Evolutionary conservation across 2,329 filamentous ascomycete genomes (phyloP).

Genomic region (Alternaria alternata): DNA sequence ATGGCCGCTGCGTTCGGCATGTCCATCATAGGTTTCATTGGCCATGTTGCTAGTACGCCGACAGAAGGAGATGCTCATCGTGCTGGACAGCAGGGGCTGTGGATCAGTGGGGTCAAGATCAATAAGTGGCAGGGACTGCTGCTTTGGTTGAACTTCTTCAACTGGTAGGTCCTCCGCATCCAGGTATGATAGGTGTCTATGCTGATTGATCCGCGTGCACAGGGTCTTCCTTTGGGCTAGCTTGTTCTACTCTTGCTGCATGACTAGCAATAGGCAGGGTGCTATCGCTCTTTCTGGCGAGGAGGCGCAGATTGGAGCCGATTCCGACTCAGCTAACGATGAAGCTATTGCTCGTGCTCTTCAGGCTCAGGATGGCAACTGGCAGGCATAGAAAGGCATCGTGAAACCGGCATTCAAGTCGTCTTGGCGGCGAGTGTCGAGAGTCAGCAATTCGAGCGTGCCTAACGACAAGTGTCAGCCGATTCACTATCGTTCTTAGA

Average conservation of each 20-base stretch:
- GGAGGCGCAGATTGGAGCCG: conserved; percentile 26
- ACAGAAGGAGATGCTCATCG: conserved; percentile 10
- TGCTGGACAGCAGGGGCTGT: conserved; percentile 21
- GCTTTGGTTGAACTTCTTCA: conserved; percentile 34
- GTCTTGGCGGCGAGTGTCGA: background rate
- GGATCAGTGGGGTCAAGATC: conserved; percentile 31
- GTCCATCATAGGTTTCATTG: conserved; percentile 31
- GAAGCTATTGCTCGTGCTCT: conserved; percentile 30
- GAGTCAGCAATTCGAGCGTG: background rate
- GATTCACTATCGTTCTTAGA: background rate
- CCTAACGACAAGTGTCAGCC: background rate
- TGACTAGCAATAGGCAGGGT: conserved; percentile 30
- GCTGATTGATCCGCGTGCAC: background rate
- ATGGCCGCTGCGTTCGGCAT: conserved; percentile 25
- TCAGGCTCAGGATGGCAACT: conserved; percentile 32
- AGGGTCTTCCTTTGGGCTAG: conserved; percentile 39
- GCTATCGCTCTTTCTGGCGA: conserved; percentile 33
- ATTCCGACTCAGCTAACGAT: conserved; percentile 21
- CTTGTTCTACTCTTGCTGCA: conserved; percentile 39
- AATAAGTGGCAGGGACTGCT: conserved; percentile 29
- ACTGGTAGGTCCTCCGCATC: conserved; percentile 27
- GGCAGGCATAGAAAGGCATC: conserved; percentile 14
- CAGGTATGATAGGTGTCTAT: background rate
- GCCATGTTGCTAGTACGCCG: conserved; percentile 12
- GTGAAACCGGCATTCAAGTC: background rate